A percentile compares a stretch with the other conserved stretches of the same genome.
Conservation (phyloP, 192 early-diverging fungal species). For the Dissophora globulifera region DNA sequence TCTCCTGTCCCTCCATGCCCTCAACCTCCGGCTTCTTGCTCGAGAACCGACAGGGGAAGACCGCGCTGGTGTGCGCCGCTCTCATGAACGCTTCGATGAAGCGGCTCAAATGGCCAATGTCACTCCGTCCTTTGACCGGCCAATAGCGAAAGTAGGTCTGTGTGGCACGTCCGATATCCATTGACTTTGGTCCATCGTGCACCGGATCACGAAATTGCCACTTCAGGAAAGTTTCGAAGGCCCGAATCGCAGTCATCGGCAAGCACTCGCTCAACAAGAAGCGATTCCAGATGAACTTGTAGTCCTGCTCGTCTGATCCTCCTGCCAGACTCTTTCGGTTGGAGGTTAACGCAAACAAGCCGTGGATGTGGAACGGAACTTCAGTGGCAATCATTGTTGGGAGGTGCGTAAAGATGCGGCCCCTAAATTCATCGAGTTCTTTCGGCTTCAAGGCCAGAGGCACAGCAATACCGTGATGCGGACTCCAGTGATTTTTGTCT, state of each 20-base stretch:
- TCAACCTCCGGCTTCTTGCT: neutral
- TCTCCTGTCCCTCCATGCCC: neutral
- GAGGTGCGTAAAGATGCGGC: constrained; percentile 43
- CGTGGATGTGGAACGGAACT: constrained; percentile 52
- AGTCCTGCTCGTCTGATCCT: neutral
- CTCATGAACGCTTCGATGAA: neutral
- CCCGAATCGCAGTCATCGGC: neutral
- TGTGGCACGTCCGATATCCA: neutral
- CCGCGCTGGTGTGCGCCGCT: neutral
- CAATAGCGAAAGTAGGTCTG: neutral
- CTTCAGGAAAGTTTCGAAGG: neutral
- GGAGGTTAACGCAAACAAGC: constrained; percentile 43
- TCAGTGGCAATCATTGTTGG: constrained; percentile 38
- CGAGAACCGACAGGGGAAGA: neutral
- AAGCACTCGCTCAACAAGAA: constrained; percentile 7
- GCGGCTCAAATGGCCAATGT: too few relatives aligned
- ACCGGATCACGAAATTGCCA: neutral
- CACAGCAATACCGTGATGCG: constrained; percentile 20
- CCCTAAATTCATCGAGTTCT: neutral
- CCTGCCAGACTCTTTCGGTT: constrained; percentile 29
- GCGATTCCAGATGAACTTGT: constrained; percentile 3
- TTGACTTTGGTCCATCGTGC: neutral
- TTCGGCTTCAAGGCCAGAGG: neutral
- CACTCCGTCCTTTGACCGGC: neutral
- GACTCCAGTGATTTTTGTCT: constrained; percentile 3